A percentile compares a stretch with the other conserved stretches of the same genome.
phyloP scores from a whole-genome alignment of 306 rosid genomes.

The Rosa rugosa region DNA sequence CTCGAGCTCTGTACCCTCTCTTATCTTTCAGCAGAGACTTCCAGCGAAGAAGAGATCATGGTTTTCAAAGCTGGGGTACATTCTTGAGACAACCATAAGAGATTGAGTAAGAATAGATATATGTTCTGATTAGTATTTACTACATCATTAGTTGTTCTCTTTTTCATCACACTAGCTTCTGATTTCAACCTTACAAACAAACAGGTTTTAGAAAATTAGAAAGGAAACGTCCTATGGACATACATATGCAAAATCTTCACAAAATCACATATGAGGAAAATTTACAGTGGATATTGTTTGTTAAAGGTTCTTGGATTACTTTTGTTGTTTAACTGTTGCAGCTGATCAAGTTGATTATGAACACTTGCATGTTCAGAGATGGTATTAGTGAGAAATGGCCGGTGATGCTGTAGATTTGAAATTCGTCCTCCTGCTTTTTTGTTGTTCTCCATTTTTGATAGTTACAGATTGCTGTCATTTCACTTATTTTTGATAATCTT shows the following conservation, averaged over 20 bases:
- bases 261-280: too few species aligned
- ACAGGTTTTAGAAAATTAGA: not conserved
- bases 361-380: too few species aligned
- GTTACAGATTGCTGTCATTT: not conserved
- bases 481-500: not conserved
- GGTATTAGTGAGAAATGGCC: too few species aligned
- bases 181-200: not conserved
- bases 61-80: not conserved
- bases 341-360: too few species aligned
- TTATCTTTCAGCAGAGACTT: not conserved
- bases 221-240: not conserved
- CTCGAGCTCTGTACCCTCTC: not conserved
- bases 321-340: too few species aligned
- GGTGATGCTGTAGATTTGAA: too few species aligned
- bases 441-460: too few species aligned
- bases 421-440: too few species aligned
- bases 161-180: not conserved
- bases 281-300: too few species aligned
- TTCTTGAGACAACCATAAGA: not conserved
- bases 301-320: too few species aligned
- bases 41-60: not conserved
- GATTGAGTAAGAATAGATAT: not conserved
- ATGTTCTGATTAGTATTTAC: not conserved
- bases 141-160: not conserved
- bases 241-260: too few species aligned